These are phyloP conservation scores for Sporisorium iseilematis-ciliati DNA, from an alignment of 1,284 basidiomycete species.

Conservation along the genomic window DNA sequence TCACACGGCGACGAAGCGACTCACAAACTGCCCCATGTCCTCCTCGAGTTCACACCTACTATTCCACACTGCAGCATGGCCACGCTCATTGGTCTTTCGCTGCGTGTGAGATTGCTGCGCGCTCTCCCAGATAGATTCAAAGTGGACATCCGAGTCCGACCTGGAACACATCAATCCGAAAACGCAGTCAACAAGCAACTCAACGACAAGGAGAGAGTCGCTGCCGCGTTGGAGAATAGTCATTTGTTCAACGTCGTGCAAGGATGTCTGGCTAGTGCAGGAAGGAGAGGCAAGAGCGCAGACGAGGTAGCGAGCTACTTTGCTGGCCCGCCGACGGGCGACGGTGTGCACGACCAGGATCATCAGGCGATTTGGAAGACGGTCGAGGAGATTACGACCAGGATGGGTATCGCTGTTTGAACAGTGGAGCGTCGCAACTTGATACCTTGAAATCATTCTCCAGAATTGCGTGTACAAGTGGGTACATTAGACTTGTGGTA, in stretches of 20 bases:
- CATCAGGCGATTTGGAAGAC: constrained; percentile 50
- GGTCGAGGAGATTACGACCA: constrained; percentile 43
- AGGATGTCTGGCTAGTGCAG: constrained; percentile 79
- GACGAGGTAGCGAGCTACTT: constrained; percentile 41
- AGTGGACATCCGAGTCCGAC: constrained; percentile 91
- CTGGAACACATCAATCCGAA: constrained; percentile 95
- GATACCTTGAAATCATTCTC: background rate
- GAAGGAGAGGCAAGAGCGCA: constrained; percentile 68
- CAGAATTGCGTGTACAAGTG: background rate
- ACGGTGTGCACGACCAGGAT: constrained; percentile 18
- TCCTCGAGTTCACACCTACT: constrained; percentile 81
- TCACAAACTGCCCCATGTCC: constrained; percentile 73
- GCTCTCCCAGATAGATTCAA: constrained; percentile 93
- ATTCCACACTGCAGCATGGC: constrained; percentile 99
- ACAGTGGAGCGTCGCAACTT: too few species aligned
- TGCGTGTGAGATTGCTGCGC: constrained; percentile 89
- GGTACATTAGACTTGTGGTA: background rate
- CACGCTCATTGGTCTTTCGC: constrained; percentile 92
- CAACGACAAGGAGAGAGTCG: constrained; percentile 98
- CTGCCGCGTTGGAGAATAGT: constrained; percentile 93
- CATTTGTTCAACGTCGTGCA: constrained; percentile 89
- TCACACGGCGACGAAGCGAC: constrained; percentile 63
- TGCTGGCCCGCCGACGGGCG: constrained; percentile 17
- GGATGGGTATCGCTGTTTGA: constrained; percentile 45
- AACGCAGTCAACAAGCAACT: constrained; percentile 96